These are phyloP conservation scores for Austroboletus niveus DNA, from an alignment of 1,284 basidiomycete species.

Conservation along the genomic window DNA sequence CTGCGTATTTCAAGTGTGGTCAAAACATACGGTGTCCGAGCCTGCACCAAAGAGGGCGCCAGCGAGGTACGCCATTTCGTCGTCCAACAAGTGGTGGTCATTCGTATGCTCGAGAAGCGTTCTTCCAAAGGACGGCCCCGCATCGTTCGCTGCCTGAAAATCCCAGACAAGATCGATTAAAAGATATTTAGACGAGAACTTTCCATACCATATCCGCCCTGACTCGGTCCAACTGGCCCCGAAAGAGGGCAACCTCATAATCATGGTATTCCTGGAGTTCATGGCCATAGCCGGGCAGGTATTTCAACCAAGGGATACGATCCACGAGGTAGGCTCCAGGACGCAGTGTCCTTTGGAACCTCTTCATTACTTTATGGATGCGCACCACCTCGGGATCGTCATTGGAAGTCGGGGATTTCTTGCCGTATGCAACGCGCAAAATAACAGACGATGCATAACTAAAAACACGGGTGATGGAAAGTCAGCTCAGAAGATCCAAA, in stretches of 20 bases:
- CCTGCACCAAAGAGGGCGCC: conserved; percentile 10
- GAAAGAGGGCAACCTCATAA: conserved; percentile 48
- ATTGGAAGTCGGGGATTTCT: conserved; percentile 44
- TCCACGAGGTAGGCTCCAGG: conserved; percentile 61
- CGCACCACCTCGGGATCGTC: conserved; percentile 56
- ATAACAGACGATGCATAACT: conserved; percentile 64
- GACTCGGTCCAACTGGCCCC: conserved; percentile 10
- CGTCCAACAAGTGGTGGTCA: conserved; percentile 8
- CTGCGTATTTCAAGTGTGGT: background rate
- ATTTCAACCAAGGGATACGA: conserved; percentile 50
- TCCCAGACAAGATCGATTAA: too few relatives aligned
- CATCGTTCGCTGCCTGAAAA: background rate
- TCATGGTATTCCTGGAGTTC: conserved; percentile 38
- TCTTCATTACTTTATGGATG: conserved; percentile 46
- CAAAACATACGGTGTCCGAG: conserved; percentile 6
- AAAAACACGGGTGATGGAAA: background rate
- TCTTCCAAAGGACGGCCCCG: conserved; percentile 6
- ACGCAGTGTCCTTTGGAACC: conserved; percentile 47
- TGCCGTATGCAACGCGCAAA: conserved; percentile 64
- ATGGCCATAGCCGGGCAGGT: conserved; percentile 17
- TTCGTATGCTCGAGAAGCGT: conserved; percentile 8
- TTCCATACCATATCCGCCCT: conserved; percentile 6
- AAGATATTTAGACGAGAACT: too few relatives aligned
- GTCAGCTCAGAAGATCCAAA: background rate
- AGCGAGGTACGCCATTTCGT: conserved; percentile 19